Conservation (phyloP, 257 asterid species). For the Anisodus acutangulus region DNA sequence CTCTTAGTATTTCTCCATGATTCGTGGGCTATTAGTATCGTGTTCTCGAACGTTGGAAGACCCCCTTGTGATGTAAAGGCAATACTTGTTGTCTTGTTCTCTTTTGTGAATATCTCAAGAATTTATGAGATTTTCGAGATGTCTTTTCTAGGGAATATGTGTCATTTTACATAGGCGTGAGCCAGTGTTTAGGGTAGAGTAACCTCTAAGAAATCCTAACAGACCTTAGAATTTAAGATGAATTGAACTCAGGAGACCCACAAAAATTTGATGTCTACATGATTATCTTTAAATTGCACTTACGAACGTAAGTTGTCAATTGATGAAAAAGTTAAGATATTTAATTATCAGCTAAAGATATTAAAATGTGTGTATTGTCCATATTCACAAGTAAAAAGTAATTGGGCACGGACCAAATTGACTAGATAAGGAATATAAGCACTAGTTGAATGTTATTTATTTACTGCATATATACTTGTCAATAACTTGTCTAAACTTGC, state of each 20-base stretch:
- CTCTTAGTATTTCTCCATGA: no score
- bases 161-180: no score
- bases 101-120: no score
- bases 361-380: background rate
- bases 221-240: no score
- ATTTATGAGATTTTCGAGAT: no score
- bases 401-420: background rate
- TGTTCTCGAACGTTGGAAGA: no score
- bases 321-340: background rate
- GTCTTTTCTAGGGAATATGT: no score
- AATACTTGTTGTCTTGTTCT: no score
- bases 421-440: background rate
- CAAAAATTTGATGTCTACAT: background rate
- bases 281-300: background rate
- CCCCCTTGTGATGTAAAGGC: no score
- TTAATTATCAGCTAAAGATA: background rate
- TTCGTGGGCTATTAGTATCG: no score
- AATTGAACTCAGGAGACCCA: background rate
- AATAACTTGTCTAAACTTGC: constrained; percentile 9
- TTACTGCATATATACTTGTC: constrained; percentile 5
- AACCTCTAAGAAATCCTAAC: no score
- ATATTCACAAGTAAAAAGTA: background rate
- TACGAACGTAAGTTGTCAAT: constrained; percentile 7
- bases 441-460: background rate
- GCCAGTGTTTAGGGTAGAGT: no score